Conservation (phyloP, 306 rosid species). For the cucumber (Cucumis sativus) region Cucumber_9930_V3 NC_026661.2:21956001-21956500, state of each 20-base stretch:
- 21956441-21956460: not conserved
- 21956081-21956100: conserved; percentile 51
- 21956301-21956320: not conserved
- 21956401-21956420: conserved; percentile 3
- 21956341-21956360: conserved; percentile 14
- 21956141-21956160: not conserved
- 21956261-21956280: conserved; percentile 74
- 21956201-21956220: not conserved
- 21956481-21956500: not conserved
- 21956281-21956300: conserved; percentile 9
- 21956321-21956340: conserved; percentile 37
- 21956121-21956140: not conserved
- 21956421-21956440: too few relatives aligned
- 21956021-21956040: too few relatives aligned
- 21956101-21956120: not conserved
- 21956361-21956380: conserved; percentile 20
- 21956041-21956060: not conserved
- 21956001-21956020: too few relatives aligned
- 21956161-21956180: too few relatives aligned
- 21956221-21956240: conserved; percentile 81
- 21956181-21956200: too few relatives aligned
- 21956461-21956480: not conserved
- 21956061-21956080: conserved; percentile 26
- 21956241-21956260: conserved; percentile 78
- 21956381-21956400: conserved; percentile 21